Conservation (phyloP, 345 rosid species). For the Salix brachista region DNA sequence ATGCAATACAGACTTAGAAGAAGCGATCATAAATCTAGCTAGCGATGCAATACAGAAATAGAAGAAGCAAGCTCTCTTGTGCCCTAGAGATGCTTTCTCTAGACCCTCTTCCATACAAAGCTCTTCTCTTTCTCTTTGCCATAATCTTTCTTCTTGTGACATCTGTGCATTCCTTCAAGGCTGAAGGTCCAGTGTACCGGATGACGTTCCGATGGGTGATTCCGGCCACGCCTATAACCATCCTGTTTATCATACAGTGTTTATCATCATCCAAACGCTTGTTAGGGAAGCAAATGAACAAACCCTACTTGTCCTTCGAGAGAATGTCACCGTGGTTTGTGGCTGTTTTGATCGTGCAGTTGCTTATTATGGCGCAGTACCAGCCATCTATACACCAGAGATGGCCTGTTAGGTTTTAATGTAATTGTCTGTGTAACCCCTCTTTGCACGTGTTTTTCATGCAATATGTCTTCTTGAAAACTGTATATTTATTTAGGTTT, state of each 20-base stretch:
- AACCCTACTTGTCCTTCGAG: neutral
- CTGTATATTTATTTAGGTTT: too few relatives aligned
- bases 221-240: conserved; percentile 1
- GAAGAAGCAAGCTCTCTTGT: neutral
- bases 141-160: neutral
- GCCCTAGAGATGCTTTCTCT: neutral
- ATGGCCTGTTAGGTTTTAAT: conserved; percentile 5
- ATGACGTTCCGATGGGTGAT: neutral
- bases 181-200: neutral
- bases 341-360: conserved; percentile 6
- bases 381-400: neutral
- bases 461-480: too few relatives aligned
- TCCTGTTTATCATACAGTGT: neutral
- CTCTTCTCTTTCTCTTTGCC: neutral
- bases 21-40: neutral
- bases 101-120: conserved; percentile 5
- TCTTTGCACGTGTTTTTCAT: too few relatives aligned
- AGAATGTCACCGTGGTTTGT: conserved; percentile 4
- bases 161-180: neutral
- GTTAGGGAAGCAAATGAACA: too few relatives aligned
- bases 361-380: conserved; percentile 11
- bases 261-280: neutral
- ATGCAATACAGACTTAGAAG: neutral
- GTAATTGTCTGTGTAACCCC: too few relatives aligned
- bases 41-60: neutral